These are phyloP conservation scores for Pythium guiyangense DNA, from an alignment of 352 stramenopile genomes.

Conservation along the genomic window DNA sequence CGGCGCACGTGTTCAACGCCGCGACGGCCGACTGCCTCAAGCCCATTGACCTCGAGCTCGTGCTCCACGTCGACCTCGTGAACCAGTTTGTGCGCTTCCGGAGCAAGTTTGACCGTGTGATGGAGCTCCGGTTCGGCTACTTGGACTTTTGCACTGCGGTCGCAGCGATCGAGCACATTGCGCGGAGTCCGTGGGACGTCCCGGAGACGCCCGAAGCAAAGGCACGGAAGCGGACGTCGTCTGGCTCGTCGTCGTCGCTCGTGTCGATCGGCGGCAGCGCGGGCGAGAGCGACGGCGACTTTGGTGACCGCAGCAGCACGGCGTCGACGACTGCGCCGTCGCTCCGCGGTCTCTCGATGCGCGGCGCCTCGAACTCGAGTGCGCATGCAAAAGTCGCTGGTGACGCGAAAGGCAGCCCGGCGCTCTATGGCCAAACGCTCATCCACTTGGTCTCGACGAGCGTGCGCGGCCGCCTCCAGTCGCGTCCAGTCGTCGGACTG, in stretches of 20 bases:
- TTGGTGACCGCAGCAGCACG: conserved; percentile 18
- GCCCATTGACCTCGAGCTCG: conserved; percentile 61
- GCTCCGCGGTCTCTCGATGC: conserved; percentile 8
- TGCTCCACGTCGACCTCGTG: conserved; percentile 64
- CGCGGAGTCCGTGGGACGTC: conserved; percentile 23
- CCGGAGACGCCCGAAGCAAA: background rate
- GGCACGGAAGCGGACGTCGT: conserved; percentile 33
- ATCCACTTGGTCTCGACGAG: conserved; percentile 74
- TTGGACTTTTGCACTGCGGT: conserved; percentile 74
- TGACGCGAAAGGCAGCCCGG: conserved; percentile 26
- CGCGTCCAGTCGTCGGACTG: conserved; percentile 63
- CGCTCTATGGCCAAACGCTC: conserved; percentile 57
- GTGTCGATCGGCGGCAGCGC: conserved; percentile 30
- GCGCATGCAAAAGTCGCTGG: conserved; percentile 17
- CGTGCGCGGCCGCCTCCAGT: conserved; percentile 69
- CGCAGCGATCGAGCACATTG: conserved; percentile 53
- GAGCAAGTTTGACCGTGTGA: conserved; percentile 68
- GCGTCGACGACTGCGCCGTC: conserved; percentile 26
- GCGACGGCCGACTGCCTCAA: conserved; percentile 75
- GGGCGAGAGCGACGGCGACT: conserved; percentile 22
- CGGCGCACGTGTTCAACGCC: conserved; percentile 21
- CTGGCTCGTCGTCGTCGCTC: conserved; percentile 48
- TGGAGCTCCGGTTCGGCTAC: conserved; percentile 82
- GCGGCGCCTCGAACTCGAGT: conserved; percentile 5
- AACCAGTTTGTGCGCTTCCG: conserved; percentile 60